These are phyloP conservation scores for Camelina neglecta DNA, from an alignment of 345 rosid species.

Conservation along the genomic window DNA sequence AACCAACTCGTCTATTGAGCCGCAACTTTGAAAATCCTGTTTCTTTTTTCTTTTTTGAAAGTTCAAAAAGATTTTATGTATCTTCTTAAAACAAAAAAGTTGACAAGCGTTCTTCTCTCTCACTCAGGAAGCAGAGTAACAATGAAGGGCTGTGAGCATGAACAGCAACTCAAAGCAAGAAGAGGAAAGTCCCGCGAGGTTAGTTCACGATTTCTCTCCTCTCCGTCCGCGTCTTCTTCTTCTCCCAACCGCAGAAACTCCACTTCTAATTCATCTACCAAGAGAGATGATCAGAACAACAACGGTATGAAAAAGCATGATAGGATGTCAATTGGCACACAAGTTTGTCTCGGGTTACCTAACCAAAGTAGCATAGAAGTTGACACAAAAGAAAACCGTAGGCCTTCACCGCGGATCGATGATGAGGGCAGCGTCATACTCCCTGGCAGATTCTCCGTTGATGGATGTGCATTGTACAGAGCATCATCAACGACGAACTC, in stretches of 20 bases:
- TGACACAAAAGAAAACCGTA: slow-evolving; percentile 54
- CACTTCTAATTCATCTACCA: slow-evolving; percentile 44
- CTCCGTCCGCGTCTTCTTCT: slow-evolving; percentile 50
- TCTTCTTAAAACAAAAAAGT: slow-evolving; percentile 4
- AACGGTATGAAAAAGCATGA: slow-evolving; percentile 11
- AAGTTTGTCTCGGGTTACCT: slow-evolving; percentile 15
- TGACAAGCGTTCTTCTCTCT: slow-evolving; percentile 22
- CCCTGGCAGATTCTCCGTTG: slow-evolving; percentile 49
- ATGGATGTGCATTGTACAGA: slow-evolving; percentile 35
- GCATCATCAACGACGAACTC: slow-evolving; percentile 46
- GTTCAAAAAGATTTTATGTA: slow-evolving; percentile 14
- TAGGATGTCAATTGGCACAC: slow-evolving; percentile 21
- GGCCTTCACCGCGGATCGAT: slow-evolving; percentile 47
- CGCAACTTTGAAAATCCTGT: slow-evolving; percentile 48
- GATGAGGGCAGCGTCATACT: slow-evolving; percentile 54
- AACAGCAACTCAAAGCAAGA: slow-evolving; percentile 47
- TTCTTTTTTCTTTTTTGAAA: slow-evolving; percentile 42
- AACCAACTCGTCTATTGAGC: slow-evolving; percentile 30
- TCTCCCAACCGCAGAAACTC: slow-evolving; percentile 48
- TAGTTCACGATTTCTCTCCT: slow-evolving; percentile 69
- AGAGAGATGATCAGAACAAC: slow-evolving; percentile 35
- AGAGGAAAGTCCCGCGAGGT: slow-evolving; percentile 62
- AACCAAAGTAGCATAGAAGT: slow-evolving; percentile 31
- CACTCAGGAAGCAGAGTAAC: slow-evolving; percentile 24
- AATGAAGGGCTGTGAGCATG: slow-evolving; percentile 55